A percentile compares a stretch with the other conserved stretches of the same genome.
These are phyloP conservation scores for Euphorbia lathyris DNA, from an alignment of 345 rosid species.

Conservation along the genomic window DNA sequence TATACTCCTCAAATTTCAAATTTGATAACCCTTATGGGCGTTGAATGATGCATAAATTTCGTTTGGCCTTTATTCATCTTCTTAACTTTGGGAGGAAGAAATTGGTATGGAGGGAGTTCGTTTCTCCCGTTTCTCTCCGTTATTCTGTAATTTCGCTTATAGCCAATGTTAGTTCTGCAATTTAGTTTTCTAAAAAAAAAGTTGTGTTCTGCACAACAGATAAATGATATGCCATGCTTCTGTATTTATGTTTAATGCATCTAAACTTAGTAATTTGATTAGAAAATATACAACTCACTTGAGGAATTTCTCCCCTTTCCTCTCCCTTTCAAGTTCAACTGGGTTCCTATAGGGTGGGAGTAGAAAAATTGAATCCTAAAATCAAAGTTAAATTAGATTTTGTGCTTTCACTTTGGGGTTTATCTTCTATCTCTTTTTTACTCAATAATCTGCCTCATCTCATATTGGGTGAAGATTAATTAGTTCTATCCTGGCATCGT, in stretches of 20 bases:
- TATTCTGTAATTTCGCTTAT: not conserved
- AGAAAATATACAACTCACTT: not conserved
- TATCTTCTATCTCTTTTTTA: not conserved
- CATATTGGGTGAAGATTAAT: not conserved
- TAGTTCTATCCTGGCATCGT: not conserved
- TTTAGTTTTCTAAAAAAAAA: not conserved
- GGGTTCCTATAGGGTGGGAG: not conserved
- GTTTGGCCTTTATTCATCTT: not conserved
- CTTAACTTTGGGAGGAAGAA: not conserved
- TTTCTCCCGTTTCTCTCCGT: not conserved
- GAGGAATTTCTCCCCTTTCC: not conserved
- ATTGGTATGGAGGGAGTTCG: not conserved
- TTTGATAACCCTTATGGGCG: not conserved
- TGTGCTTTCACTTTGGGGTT: not conserved
- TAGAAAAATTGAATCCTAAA: not conserved
- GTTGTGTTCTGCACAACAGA: not conserved
- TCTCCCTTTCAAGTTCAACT: not conserved
- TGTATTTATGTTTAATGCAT: not conserved
- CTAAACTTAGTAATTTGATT: not conserved
- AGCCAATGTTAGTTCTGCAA: not conserved
- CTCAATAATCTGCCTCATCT: not conserved
- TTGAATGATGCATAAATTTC: not conserved
- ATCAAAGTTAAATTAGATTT: not conserved
- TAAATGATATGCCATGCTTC: not conserved
- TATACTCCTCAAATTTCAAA: conserved; percentile 13